These are phyloP conservation scores for Aschersonia sp. DNA, from an alignment of 2,329 filamentous ascomycete genomes.

Conservation along the genomic window DNA sequence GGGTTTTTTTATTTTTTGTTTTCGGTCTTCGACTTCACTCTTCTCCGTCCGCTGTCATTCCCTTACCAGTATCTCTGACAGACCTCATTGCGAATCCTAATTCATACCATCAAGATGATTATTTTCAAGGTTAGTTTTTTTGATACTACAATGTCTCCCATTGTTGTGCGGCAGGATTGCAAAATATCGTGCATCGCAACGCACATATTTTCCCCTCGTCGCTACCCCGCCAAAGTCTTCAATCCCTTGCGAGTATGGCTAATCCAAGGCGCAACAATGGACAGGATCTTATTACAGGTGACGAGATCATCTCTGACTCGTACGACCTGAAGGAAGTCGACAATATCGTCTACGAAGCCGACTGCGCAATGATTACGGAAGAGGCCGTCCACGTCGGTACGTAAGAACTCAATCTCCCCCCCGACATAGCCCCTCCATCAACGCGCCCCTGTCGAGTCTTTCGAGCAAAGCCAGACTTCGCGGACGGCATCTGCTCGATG, in stretches of 20 bases:
- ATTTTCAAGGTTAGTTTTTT: slow-evolving; percentile 48
- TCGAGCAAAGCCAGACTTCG: background rate
- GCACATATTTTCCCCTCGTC: background rate
- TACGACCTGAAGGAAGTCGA: slow-evolving; percentile 73
- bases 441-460: background rate
- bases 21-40: background rate
- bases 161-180: too few species aligned
- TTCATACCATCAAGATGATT: slow-evolving; percentile 46
- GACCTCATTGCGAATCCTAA: slow-evolving; percentile 7
- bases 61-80: slow-evolving; percentile 5
- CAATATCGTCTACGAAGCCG: slow-evolving; percentile 72
- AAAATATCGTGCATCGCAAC: background rate
- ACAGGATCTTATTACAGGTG: slow-evolving; percentile 76
- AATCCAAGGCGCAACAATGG: slow-evolving; percentile 1
- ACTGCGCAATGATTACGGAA: slow-evolving; percentile 81
- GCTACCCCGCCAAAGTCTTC: slow-evolving; percentile 2
- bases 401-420: slow-evolving; percentile 16
- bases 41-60: slow-evolving; percentile 5
- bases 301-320: slow-evolving; percentile 96
- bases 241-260: background rate
- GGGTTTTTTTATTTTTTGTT: too few species aligned
- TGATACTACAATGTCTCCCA: background rate
- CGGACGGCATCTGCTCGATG: too few species aligned
- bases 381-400: slow-evolving; percentile 59
- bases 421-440: background rate